Conservation (phyloP, 2,329 filamentous ascomycete species). For the Thielaviopsis punctulata region DNA sequence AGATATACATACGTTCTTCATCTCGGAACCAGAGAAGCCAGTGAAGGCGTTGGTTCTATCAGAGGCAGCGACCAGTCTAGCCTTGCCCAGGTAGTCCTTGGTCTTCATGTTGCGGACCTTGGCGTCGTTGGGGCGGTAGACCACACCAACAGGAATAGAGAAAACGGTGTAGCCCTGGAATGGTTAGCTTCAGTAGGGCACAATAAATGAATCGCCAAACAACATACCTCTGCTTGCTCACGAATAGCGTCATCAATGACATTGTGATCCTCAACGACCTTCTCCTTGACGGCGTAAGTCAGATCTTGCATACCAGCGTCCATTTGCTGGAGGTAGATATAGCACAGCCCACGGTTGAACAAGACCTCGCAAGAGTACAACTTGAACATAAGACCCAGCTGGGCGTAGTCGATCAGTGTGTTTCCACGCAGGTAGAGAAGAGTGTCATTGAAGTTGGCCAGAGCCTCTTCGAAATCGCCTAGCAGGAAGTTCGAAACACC, state of each 20-base stretch:
- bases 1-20: constrained; percentile 44
- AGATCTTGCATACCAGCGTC: constrained; percentile 84
- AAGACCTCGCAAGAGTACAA: constrained; percentile 93
- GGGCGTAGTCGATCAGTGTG: constrained; percentile 94
- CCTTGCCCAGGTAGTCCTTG: constrained; percentile 94
- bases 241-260: constrained; percentile 95
- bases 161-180: constrained; percentile 88
- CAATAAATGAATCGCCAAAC: neutral
- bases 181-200: constrained; percentile 15
- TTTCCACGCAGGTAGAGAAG: constrained; percentile 88
- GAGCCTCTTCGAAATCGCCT: constrained; percentile 89
- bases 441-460: constrained; percentile 98
- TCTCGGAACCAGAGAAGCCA: constrained; percentile 62
- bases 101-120: constrained; percentile 97
- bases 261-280: constrained; percentile 88
- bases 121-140: constrained; percentile 90
- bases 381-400: constrained; percentile 87
- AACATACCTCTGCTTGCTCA: constrained; percentile 69
- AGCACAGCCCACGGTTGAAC: constrained; percentile 93
- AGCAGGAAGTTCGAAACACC: constrained; percentile 96
- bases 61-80: constrained; percentile 77
- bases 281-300: constrained; percentile 80
- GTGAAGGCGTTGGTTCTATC: constrained; percentile 68
- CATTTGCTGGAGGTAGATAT: constrained; percentile 88
- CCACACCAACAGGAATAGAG: constrained; percentile 86